Conservation (phyloP, 1,139 yeast species). For the Yamadazyma atmosphaerica region DNA sequence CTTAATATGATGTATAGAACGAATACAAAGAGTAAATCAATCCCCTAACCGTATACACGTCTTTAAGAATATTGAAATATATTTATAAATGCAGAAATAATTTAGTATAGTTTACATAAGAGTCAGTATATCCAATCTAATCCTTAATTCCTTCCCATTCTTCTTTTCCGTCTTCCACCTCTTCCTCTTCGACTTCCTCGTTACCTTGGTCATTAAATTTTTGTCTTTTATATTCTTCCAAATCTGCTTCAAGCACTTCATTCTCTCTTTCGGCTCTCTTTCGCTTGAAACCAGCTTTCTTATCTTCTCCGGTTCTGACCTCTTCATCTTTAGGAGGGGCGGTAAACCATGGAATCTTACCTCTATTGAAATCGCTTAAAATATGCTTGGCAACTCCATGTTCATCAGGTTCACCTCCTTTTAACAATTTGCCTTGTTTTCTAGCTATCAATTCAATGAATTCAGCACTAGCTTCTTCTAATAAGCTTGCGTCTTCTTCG, state of each 20-base stretch:
- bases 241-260: slow-evolving; percentile 17
- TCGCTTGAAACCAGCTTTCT: slow-evolving; percentile 53
- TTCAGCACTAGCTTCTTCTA: slow-evolving; percentile 64
- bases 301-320: slow-evolving; percentile 54
- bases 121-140: slow-evolving; percentile 9
- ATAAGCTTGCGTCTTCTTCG: slow-evolving; percentile 39
- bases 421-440: slow-evolving; percentile 86
- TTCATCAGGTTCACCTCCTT: slow-evolving; percentile 98
- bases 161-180: slow-evolving; percentile 3
- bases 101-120: slow-evolving; percentile 2
- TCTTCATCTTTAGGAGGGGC: slow-evolving; percentile 81
- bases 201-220: slow-evolving; percentile 19
- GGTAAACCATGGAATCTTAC: slow-evolving; percentile 97
- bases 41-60: too few relatives aligned
- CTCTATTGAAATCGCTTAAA: slow-evolving; percentile 92
- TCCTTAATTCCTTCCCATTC: slow-evolving; percentile 24
- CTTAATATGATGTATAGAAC: background rate
- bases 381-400: slow-evolving; percentile 88
- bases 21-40: too few relatives aligned
- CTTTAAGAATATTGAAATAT: slow-evolving; percentile 4
- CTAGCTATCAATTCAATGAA: slow-evolving; percentile 89
- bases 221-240: slow-evolving; percentile 17
- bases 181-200: slow-evolving; percentile 8
- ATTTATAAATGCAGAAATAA: slow-evolving; percentile 2
- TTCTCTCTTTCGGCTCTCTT: slow-evolving; percentile 47